Evolutionary conservation across 441 rosid genomes (phyloP).

Genomic region (Adansonia grandidieri): DNA sequence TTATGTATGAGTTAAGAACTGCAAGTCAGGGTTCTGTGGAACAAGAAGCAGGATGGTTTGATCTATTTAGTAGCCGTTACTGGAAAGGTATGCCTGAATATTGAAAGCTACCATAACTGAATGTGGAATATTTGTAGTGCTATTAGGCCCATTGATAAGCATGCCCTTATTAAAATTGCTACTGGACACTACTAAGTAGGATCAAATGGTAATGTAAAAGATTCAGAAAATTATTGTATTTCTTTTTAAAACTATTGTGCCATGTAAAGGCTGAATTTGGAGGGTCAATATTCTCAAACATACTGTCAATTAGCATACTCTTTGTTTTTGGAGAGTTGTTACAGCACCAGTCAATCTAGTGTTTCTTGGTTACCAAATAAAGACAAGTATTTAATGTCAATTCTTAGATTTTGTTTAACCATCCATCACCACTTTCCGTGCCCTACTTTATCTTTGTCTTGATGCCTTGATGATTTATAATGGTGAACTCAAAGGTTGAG

Average conservation of each 20-base stretch:
- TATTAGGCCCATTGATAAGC: neutral
- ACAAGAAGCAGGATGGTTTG: slow-evolving; percentile 97
- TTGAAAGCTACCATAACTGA: slow-evolving; percentile 10
- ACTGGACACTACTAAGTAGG: slow-evolving; percentile 2
- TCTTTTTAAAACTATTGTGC: neutral
- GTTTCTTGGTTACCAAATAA: slow-evolving; percentile 6
- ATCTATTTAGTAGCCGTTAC: slow-evolving; percentile 88
- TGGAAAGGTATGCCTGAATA: slow-evolving; percentile 71
- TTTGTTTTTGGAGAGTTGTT: slow-evolving; percentile 10
- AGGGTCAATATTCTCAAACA: neutral
- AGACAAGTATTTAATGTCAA: neutral
- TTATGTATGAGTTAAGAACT: slow-evolving; percentile 71
- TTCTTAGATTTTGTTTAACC: slow-evolving; percentile 6
- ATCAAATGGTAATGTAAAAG: slow-evolving; percentile 6
- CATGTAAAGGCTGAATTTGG: slow-evolving; percentile 6
- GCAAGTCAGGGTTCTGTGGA: slow-evolving; percentile 76
- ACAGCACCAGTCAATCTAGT: slow-evolving; percentile 8
- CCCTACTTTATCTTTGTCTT: neutral
- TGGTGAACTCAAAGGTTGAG: neutral
- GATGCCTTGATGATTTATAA: slow-evolving; percentile 3
- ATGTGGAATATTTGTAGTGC: slow-evolving; percentile 7
- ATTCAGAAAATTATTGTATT: neutral
- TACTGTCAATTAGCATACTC: neutral
- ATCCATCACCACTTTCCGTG: neutral
- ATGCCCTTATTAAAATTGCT: neutral